Evolutionary conservation across 257 asterid genomes (phyloP).

Genomic region (Solanum lycopersicoides): DNA sequence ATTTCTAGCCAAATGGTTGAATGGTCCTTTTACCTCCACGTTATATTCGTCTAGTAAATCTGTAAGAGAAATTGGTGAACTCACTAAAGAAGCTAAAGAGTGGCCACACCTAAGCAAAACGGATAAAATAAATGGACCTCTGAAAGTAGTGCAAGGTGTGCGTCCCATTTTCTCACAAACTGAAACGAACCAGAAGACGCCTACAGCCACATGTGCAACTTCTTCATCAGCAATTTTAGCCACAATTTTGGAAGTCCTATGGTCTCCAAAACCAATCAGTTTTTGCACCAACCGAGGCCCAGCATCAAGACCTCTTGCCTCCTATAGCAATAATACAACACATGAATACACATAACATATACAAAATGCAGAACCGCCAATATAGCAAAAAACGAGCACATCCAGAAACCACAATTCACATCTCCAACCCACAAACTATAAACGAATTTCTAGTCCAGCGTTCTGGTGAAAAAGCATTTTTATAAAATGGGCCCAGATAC

Average conservation of each 20-base stretch:
- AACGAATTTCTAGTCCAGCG: not conserved
- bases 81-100: not conserved
- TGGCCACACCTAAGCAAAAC: not conserved
- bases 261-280: slow-evolving; percentile 75
- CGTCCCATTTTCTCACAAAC: slow-evolving; percentile 53
- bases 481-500: not conserved
- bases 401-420: not conserved
- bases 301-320: slow-evolving; percentile 96
- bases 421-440: not conserved
- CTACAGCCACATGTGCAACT: slow-evolving; percentile 91
- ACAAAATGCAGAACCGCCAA: not conserved
- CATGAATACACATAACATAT: not conserved
- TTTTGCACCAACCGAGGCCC: slow-evolving; percentile 92
- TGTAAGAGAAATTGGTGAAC: slow-evolving; percentile 2
- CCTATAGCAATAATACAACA: slow-evolving; percentile 28
- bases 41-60: slow-evolving; percentile 67
- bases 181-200: slow-evolving; percentile 77
- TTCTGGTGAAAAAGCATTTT: not conserved
- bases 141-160: slow-evolving; percentile 59
- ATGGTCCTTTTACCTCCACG: slow-evolving; percentile 88
- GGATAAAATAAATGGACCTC: slow-evolving; percentile 28
- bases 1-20: slow-evolving; percentile 67
- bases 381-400: not conserved
- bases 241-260: slow-evolving; percentile 71
- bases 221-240: slow-evolving; percentile 86